These are phyloP conservation scores for Microthlaspi erraticum DNA, from an alignment of 345 rosid genomes.

Conservation along the genomic window DNA sequence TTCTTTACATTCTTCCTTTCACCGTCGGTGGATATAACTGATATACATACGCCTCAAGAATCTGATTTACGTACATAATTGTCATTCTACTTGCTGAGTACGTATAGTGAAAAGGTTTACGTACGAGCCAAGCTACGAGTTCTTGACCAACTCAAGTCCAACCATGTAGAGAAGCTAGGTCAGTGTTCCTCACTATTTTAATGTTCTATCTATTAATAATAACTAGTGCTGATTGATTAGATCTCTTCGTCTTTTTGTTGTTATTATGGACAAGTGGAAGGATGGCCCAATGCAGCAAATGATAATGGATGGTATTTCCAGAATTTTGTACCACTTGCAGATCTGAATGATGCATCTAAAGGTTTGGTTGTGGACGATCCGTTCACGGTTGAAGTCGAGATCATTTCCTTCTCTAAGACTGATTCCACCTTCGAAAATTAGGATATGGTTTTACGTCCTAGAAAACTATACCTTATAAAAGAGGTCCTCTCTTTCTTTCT, in stretches of 20 bases:
- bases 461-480: too few species aligned
- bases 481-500: too few species aligned
- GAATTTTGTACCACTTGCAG: constrained; percentile 29
- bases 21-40: too few species aligned
- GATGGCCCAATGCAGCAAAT: constrained; percentile 28
- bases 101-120: constrained; percentile 4
- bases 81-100: constrained; percentile 26
- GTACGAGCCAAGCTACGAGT: constrained; percentile 30
- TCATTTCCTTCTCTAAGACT: constrained; percentile 28
- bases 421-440: not conserved
- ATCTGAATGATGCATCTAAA: constrained; percentile 26
- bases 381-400: constrained; percentile 32
- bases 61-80: too few species aligned
- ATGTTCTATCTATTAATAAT: not conserved
- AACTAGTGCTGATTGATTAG: not conserved
- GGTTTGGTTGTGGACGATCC: constrained; percentile 30
- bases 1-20: constrained; percentile 1
- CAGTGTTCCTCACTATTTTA: not conserved
- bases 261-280: constrained; percentile 26
- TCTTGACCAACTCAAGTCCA: constrained; percentile 15
- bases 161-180: constrained; percentile 25
- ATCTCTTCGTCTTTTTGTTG: not conserved
- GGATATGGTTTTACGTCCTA: not conserved
- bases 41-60: too few species aligned
- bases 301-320: constrained; percentile 34